A percentile compares a stretch with the other conserved stretches of the same genome.
Evolutionary conservation across 345 rosid genomes (phyloP).

Genomic region (Pugionium dolabratum): DNA sequence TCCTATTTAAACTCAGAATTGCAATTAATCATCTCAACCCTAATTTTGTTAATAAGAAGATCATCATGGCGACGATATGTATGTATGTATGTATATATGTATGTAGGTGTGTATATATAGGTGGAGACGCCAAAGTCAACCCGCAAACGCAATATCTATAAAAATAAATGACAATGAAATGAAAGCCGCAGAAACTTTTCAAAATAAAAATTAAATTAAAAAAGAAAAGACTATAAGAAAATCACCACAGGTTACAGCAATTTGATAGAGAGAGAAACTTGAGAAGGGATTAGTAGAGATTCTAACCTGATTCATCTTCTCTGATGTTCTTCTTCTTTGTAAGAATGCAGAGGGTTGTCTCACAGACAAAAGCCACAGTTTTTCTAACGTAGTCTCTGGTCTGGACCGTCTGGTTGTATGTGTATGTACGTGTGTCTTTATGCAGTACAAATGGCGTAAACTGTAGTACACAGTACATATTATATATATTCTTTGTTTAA

Average conservation of each 20-base stretch:
- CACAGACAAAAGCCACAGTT: not conserved
- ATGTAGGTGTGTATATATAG: not conserved
- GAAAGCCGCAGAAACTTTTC: conserved; percentile 1
- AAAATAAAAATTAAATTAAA: not conserved
- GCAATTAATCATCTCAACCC: conserved; percentile 31
- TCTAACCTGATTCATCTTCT: conserved; percentile 26
- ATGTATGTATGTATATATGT: not conserved
- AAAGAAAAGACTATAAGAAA: not conserved
- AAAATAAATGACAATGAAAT: conserved; percentile 19
- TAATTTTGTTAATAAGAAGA: conserved; percentile 27
- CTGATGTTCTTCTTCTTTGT: conserved; percentile 7
- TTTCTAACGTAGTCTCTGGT: conserved; percentile 2
- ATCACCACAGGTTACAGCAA: conserved; percentile 11
- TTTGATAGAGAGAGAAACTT: conserved; percentile 16
- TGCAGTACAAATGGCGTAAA: conserved; percentile 37
- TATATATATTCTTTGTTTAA: not conserved
- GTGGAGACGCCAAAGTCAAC: conserved; percentile 35
- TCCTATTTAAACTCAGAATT: not conserved
- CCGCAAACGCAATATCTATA: conserved; percentile 7
- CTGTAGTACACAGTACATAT: conserved; percentile 39
- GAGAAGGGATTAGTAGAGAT: not conserved
- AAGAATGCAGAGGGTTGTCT: conserved; percentile 6
- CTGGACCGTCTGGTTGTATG: not conserved
- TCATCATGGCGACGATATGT: conserved; percentile 16
- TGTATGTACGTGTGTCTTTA: conserved; percentile 17